Conservation (phyloP, 192 early-diverging fungal species). For the Neocallimastix lanati region DNA sequence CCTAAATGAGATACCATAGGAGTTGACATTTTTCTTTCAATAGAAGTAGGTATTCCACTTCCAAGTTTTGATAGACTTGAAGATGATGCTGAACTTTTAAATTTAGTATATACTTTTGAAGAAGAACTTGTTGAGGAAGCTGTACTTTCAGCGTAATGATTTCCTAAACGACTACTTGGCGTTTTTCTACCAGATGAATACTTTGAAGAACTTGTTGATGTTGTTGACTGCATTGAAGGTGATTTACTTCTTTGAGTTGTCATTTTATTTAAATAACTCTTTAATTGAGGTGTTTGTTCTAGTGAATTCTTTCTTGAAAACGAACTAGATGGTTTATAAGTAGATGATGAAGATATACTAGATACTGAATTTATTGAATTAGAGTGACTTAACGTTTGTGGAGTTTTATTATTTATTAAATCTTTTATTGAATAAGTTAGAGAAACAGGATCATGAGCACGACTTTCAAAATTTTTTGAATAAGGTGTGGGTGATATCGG, state of each 20-base stretch:
- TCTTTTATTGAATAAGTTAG: background rate
- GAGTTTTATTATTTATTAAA: background rate
- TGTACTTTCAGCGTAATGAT: background rate
- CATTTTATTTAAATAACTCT: background rate
- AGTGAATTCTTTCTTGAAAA: background rate
- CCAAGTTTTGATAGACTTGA: background rate
- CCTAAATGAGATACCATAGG: too few relatives aligned
- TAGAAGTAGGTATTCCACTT: background rate
- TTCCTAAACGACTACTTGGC: background rate
- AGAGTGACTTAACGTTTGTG: background rate
- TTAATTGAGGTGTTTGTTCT: background rate
- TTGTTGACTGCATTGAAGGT: background rate
- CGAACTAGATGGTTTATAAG: background rate
- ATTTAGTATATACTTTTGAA: background rate
- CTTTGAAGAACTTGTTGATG: background rate
- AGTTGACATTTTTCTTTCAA: background rate
- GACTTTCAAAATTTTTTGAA: background rate
- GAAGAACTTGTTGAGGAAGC: background rate
- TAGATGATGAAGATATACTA: background rate
- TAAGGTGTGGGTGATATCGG: background rate
- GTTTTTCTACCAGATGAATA: background rate
- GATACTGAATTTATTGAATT: background rate
- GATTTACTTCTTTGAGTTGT: background rate
- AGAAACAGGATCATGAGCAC: background rate
- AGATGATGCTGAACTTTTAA: background rate